These are phyloP conservation scores for Chrysoporthe austroafricana DNA, from an alignment of 2,329 filamentous ascomycete genomes.

Conservation along the genomic window DNA sequence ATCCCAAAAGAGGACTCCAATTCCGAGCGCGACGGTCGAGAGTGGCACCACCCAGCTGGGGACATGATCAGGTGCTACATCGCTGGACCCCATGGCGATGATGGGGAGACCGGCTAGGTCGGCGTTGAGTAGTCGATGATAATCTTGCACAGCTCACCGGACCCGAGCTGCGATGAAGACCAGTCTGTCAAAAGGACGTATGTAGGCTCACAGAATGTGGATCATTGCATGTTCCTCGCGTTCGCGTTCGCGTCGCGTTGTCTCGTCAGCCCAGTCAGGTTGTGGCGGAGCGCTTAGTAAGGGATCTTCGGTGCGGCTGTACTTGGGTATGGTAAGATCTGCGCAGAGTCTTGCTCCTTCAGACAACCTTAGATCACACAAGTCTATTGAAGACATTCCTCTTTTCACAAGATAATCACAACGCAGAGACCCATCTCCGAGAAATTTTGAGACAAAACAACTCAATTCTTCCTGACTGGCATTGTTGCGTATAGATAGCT, in stretches of 20 bases:
- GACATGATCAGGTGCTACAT: slow-evolving; percentile 41
- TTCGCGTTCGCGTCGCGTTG: not conserved
- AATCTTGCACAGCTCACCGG: not conserved
- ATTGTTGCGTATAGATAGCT: too few species aligned
- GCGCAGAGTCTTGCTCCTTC: not conserved
- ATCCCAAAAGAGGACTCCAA: slow-evolving; percentile 47
- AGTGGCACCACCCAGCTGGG: slow-evolving; percentile 44
- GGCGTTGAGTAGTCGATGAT: not conserved
- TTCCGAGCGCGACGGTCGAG: slow-evolving; percentile 40
- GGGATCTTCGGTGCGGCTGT: not conserved
- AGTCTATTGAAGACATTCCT: too few species aligned
- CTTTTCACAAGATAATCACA: too few species aligned
- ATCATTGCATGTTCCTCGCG: not conserved
- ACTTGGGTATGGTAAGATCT: not conserved
- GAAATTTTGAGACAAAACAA: too few species aligned
- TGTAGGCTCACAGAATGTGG: not conserved
- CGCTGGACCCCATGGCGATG: slow-evolving; percentile 43
- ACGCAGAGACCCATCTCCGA: too few species aligned
- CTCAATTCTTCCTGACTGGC: too few species aligned
- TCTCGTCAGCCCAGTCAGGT: too few species aligned
- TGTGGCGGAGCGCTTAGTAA: not conserved
- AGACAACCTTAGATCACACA: not conserved
- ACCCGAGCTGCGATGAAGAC: not conserved
- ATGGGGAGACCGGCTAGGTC: not conserved
- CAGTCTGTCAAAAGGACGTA: too few species aligned